phyloP scores from a whole-genome alignment of 805 yeast species.

The Wickerhamiella occidentalis region DNA sequence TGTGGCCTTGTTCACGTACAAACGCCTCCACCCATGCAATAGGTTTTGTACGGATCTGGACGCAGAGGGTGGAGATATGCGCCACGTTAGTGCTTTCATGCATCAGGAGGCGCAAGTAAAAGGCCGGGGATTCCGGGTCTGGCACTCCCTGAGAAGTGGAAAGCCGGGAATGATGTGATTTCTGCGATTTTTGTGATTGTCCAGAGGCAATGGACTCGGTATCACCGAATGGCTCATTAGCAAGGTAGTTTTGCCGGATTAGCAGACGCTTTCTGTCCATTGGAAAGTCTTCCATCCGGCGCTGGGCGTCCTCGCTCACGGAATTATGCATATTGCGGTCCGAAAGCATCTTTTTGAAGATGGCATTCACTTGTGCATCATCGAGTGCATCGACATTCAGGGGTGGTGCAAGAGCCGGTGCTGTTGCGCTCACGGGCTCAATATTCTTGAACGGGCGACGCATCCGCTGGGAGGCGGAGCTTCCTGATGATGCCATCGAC shows the following conservation, averaged over 20 bases:
- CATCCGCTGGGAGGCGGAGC: background rate
- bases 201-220: background rate
- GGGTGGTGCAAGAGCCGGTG: background rate
- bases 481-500: background rate
- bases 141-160: conserved; percentile 8
- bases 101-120: conserved; percentile 62
- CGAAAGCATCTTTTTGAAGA: conserved; percentile 63
- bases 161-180: conserved; percentile 19
- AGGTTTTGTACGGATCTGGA: conserved; percentile 83
- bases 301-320: conserved; percentile 59
- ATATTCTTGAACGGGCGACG: conserved; percentile 5
- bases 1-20: conserved; percentile 69
- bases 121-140: conserved; percentile 44
- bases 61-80: conserved; percentile 76
- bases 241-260: conserved; percentile 70
- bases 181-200: background rate
- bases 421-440: conserved; percentile 2
- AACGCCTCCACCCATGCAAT: conserved; percentile 70
- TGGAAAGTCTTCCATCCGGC: conserved; percentile 63
- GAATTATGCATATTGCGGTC: conserved; percentile 51
- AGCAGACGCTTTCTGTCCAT: conserved; percentile 83
- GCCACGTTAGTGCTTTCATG: conserved; percentile 54
- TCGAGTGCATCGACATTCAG: background rate
- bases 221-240: conserved; percentile 25
- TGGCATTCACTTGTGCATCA: conserved; percentile 45